Conservation (phyloP, 2,329 filamentous ascomycete genomes). For the Diaporthe amygdali region DNA sequence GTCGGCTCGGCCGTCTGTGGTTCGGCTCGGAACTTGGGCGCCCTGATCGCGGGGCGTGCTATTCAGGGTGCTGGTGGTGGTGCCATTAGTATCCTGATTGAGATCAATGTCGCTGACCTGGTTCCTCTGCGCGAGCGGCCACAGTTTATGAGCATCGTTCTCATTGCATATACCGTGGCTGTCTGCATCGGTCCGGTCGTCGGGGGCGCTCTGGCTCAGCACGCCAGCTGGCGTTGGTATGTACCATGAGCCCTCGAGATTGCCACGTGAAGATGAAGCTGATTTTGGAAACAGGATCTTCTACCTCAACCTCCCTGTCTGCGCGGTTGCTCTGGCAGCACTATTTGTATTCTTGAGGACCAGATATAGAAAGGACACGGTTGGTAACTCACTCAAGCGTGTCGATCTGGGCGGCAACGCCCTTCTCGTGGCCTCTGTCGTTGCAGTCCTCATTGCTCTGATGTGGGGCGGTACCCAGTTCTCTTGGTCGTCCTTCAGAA, state of each 20-base stretch:
- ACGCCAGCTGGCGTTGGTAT: slow-evolving; percentile 31
- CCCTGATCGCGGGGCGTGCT: slow-evolving; percentile 40
- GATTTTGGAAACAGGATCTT: too few relatives aligned
- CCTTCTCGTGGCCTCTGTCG: slow-evolving; percentile 24
- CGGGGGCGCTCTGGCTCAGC: slow-evolving; percentile 25
- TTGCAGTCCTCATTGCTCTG: slow-evolving; percentile 27
- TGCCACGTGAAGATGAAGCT: too few relatives aligned
- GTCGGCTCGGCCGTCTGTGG: slow-evolving; percentile 25
- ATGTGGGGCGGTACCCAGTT: slow-evolving; percentile 28
- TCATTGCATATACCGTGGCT: slow-evolving; percentile 28
- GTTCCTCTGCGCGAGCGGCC: slow-evolving; percentile 23
- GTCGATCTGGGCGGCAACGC: slow-evolving; percentile 28
- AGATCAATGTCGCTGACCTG: slow-evolving; percentile 26
- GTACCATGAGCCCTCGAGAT: too few relatives aligned
- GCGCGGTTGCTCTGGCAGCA: slow-evolving; percentile 28
- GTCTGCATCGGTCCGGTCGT: slow-evolving; percentile 24
- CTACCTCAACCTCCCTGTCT: slow-evolving; percentile 14
- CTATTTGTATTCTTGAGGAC: slow-evolving; percentile 27
- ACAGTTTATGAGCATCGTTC: slow-evolving; percentile 21
- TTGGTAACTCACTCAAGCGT: neutral
- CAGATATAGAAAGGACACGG: neutral
- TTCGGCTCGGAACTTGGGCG: slow-evolving; percentile 33
- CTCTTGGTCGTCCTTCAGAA: slow-evolving; percentile 24
- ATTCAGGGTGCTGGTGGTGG: slow-evolving; percentile 43
- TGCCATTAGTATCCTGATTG: slow-evolving; percentile 34